A percentile compares a stretch with the other conserved stretches of the same genome.
Evolutionary conservation across 805 yeast genomes (phyloP).

Genomic region (Komagataella pseudopastoris): DNA sequence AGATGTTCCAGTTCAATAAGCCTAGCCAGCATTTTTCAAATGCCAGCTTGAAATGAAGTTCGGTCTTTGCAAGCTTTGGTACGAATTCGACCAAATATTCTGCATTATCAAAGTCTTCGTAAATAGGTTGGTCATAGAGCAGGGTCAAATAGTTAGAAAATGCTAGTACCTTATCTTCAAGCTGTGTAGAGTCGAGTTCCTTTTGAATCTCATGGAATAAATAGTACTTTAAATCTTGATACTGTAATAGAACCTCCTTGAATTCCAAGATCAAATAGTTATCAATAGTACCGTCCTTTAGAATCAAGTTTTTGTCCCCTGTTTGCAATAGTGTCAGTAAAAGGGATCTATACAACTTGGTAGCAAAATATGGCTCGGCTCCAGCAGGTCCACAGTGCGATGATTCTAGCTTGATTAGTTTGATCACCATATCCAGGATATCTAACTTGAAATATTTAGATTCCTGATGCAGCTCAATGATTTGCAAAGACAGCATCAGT

Average conservation of each 20-base stretch:
- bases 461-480: slow-evolving; percentile 23
- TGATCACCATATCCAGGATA: slow-evolving; percentile 39
- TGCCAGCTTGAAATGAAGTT: slow-evolving; percentile 36
- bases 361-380: slow-evolving; percentile 53
- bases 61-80: slow-evolving; percentile 25
- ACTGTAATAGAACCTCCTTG: slow-evolving; percentile 37
- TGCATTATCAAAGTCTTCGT: slow-evolving; percentile 20
- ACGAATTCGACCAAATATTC: slow-evolving; percentile 23
- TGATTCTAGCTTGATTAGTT: slow-evolving; percentile 43
- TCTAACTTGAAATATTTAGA: slow-evolving; percentile 36
- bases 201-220: slow-evolving; percentile 27
- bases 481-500: slow-evolving; percentile 27
- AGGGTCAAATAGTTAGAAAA: slow-evolving; percentile 26
- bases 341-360: slow-evolving; percentile 29
- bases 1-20: slow-evolving; percentile 35
- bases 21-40: slow-evolving; percentile 61
- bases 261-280: slow-evolving; percentile 32
- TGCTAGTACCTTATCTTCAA: slow-evolving; percentile 8
- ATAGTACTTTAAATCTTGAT: slow-evolving; percentile 71
- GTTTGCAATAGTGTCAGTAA: slow-evolving; percentile 17
- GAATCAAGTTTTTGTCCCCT: slow-evolving; percentile 22
- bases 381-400: slow-evolving; percentile 32
- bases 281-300: slow-evolving; percentile 32
- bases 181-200: slow-evolving; percentile 10
- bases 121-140: slow-evolving; percentile 15